A percentile compares a stretch with the other conserved stretches of the same genome.
Conservation (phyloP, 805 yeast species). For the Yamadazyma akitaensis region DNA sequence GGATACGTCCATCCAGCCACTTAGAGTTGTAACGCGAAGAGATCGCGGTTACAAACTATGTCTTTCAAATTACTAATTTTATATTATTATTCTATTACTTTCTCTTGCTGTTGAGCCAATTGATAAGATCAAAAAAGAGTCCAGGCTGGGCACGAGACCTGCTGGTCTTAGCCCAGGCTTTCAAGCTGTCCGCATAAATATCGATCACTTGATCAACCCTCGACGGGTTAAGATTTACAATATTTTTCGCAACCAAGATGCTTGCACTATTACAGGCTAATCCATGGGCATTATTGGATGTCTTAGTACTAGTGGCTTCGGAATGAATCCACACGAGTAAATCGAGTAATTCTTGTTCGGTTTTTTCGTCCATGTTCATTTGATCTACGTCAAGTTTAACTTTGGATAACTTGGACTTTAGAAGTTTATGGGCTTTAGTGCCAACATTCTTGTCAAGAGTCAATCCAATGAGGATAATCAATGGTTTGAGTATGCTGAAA, state of each 20-base stretch:
- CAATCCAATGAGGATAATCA: constrained; percentile 56
- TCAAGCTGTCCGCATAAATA: constrained; percentile 53
- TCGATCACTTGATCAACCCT: constrained; percentile 47
- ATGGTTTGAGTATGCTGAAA: constrained; percentile 49
- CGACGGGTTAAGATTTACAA: constrained; percentile 32
- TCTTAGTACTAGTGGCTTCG: constrained; percentile 25
- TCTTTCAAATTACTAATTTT: neutral
- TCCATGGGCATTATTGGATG: constrained; percentile 47
- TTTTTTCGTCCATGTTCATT: neutral
- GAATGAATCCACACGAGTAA: constrained; percentile 43
- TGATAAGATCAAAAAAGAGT: constrained; percentile 72
- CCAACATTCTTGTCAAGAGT: constrained; percentile 73
- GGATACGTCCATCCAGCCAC: constrained; percentile 20
- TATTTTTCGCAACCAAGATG: constrained; percentile 59
- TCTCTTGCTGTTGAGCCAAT: constrained; percentile 63
- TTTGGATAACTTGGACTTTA: constrained; percentile 60
- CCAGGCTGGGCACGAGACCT: constrained; percentile 49
- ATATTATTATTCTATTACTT: neutral
- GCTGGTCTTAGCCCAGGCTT: constrained; percentile 54
- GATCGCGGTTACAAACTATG: neutral
- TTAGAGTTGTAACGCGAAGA: neutral
- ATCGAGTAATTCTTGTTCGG: constrained; percentile 22
- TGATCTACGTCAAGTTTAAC: constrained; percentile 26
- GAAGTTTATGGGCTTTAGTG: constrained; percentile 67
- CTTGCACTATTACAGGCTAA: constrained; percentile 65